Conservation (phyloP, 371 early-diverging fungal species). For the Mortierella sp. region DNA sequence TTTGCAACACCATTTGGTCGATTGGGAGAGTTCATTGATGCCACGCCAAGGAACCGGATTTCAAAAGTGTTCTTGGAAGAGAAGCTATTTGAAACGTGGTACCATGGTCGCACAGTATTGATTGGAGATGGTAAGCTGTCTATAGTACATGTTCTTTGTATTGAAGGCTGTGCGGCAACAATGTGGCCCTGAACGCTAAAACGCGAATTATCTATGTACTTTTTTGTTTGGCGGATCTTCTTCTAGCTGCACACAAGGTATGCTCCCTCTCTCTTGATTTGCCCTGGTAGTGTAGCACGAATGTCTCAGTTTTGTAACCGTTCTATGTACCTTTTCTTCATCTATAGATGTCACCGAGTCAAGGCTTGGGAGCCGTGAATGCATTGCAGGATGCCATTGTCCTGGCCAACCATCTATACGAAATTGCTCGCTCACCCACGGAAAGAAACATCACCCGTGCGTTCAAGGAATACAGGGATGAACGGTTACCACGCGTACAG, state of each 20-base stretch:
- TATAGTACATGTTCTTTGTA: no score
- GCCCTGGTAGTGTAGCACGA: no score
- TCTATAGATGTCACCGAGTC: constrained; percentile 23
- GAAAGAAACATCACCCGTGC: constrained; percentile 23
- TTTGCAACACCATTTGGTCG: constrained; percentile 18
- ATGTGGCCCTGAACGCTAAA: no score
- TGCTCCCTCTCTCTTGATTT: no score
- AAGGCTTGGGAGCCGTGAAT: constrained; percentile 31
- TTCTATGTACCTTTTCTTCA: no score
- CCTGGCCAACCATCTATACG: constrained; percentile 29
- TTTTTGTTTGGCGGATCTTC: not conserved
- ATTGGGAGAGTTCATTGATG: constrained; percentile 31
- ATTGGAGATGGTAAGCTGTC: constrained; percentile 31
- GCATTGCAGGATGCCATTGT: constrained; percentile 36
- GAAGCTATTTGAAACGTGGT: constrained; percentile 40
- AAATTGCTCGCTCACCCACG: constrained; percentile 12
- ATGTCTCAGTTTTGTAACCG: no score
- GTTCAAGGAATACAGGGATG: constrained; percentile 19
- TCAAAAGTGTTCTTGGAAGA: constrained; percentile 38
- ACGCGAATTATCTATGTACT: no score
- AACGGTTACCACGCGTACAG: constrained; percentile 21
- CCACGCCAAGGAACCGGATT: constrained; percentile 21
- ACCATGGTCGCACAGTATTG: constrained; percentile 16
- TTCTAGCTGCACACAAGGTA: constrained; percentile 24
- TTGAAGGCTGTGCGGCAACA: no score